Evolutionary conservation across 1,284 basidiomycete species (phyloP), one percentile per base, ranked within the genome.

Genomic region (Apiotrichum laibachii): DNA sequence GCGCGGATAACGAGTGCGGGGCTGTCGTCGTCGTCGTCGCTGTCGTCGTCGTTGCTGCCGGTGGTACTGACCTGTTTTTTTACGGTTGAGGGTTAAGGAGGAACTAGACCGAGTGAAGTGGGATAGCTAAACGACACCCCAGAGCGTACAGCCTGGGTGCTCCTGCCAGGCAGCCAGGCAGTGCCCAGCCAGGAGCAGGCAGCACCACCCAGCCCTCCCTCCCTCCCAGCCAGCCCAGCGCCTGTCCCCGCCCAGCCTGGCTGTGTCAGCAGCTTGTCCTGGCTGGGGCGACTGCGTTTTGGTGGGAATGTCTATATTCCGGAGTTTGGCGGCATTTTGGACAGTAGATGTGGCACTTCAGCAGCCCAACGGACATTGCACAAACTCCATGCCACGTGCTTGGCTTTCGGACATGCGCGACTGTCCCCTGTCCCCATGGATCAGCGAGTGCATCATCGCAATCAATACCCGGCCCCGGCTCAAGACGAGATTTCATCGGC

Each of bases 1-100:
- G 37, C 37, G 37, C 37, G 37, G 31, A 21, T 16, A 31, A 7
- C 45, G 26, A 15, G 44, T 26, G 10, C 26, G 43, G 16, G 10
- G 13, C 10, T n/a, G 40, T n/a, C n/a, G 43, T 44, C 19, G 45
- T 26, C 16, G 22, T 16, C 26, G 48, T 44, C 22, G 22, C 18
- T 26, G 16, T 33, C 35, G 22, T 11, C 22, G 31, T 21, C 46
- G 15, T 5, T 5, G 39, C 7, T 21, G 26, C 26, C 7, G 7
- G 3, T 44, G 40, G 18, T 39, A 13, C 55, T 58, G 47, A 58
- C 57, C 57, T 56, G 47, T 50, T 50, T 53, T 51, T 47, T 46
- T 35, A 54, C 31, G 51, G 51, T 58, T 58, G 57, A 58, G 45
- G 57, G 57, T 42, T 58, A 50, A 50, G 50, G 37, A 57, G 34